Evolutionary conservation across 345 rosid genomes (phyloP).

Genomic region (Pistacia atlantica): DNA sequence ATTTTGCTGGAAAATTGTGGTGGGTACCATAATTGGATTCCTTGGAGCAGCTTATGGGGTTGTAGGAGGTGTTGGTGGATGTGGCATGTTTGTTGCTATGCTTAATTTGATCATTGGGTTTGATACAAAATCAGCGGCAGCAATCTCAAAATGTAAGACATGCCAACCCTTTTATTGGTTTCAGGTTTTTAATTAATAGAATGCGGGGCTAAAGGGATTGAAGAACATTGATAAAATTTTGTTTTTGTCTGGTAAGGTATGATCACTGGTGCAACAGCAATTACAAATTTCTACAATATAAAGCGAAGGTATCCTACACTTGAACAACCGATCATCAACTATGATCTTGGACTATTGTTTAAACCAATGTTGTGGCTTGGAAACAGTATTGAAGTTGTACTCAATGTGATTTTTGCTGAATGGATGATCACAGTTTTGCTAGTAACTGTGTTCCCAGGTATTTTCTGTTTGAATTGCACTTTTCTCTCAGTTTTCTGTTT

Average conservation of each 20-base stretch:
- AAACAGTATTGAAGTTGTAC: constrained; percentile 47
- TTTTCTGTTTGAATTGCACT: not conserved
- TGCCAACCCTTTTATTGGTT: not conserved
- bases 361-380: constrained; percentile 54
- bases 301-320: constrained; percentile 51
- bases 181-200: not conserved
- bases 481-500: not conserved
- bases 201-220: not conserved
- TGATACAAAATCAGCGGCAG: constrained; percentile 55
- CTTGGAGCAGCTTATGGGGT: constrained; percentile 58
- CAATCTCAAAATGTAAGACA: constrained; percentile 49
- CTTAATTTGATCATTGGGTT: constrained; percentile 48
- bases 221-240: no score
- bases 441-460: constrained; percentile 42
- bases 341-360: constrained; percentile 50
- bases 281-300: constrained; percentile 43
- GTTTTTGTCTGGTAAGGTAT: constrained; percentile 30
- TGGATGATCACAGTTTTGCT: constrained; percentile 57
- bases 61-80: constrained; percentile 58
- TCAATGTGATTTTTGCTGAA: constrained; percentile 50
- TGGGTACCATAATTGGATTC: constrained; percentile 45
- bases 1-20: constrained; percentile 46
- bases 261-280: constrained; percentile 45
- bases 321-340: constrained; percentile 49
- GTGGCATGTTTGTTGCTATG: constrained; percentile 58